Conservation (phyloP, 2,329 filamentous ascomycete species). For the Microdochium paspali region DNA sequence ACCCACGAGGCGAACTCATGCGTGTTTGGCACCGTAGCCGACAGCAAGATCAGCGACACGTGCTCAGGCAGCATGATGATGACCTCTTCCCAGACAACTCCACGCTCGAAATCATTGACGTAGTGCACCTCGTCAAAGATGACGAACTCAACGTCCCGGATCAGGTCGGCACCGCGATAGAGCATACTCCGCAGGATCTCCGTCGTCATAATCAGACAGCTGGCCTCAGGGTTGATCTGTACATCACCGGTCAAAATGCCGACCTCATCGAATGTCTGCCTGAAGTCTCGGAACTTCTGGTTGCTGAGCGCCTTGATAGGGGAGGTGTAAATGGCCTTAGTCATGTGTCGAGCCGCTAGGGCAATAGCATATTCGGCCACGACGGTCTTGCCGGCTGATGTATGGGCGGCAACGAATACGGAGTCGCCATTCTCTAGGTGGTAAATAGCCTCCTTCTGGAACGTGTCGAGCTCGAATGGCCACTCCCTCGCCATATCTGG, state of each 20-base stretch:
- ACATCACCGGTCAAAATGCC: constrained; percentile 96
- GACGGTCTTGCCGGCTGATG: constrained; percentile 94
- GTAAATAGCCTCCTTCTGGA: constrained; percentile 97
- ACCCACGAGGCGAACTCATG: constrained; percentile 99
- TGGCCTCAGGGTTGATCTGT: constrained; percentile 94
- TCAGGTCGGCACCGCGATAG: constrained; percentile 89
- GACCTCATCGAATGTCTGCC: constrained; percentile 84
- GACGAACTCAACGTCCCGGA: constrained; percentile 95
- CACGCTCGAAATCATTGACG: constrained; percentile 90
- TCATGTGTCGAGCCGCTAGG: constrained; percentile 96
- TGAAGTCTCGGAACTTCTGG: constrained; percentile 96
- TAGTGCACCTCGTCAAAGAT: constrained; percentile 99
- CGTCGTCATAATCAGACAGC: constrained; percentile 98
- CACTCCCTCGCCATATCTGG: constrained; percentile 94
- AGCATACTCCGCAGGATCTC: constrained; percentile 98
- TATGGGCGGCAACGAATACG: constrained; percentile 95
- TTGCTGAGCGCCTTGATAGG: constrained; percentile 98
- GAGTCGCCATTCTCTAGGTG: constrained; percentile 95
- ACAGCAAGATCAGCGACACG: constrained; percentile 88
- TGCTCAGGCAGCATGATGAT: constrained; percentile 99
- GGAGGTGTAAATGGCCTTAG: constrained; percentile 97
- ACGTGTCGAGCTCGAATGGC: constrained; percentile 95
- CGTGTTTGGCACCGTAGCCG: constrained; percentile 94
- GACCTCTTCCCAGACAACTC: constrained; percentile 98
- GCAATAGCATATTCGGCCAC: constrained; percentile 98